phyloP scores from a whole-genome alignment of 805 yeast species.

The Ogataea chonburiensis region DNA sequence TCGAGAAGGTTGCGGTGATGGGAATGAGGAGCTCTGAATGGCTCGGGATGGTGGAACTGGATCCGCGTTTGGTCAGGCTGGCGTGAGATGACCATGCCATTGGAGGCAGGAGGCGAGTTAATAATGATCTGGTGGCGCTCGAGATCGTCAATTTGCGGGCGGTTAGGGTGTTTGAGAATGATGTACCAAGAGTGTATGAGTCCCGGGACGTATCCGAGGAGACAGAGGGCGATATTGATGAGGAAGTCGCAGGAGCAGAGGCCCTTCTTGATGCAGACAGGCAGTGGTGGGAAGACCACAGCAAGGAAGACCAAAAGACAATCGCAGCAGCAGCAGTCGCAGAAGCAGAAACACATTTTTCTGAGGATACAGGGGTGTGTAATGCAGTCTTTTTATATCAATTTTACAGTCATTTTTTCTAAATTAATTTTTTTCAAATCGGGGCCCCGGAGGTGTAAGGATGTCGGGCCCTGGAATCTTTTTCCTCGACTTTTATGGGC shows the following conservation, averaged over 20 bases:
- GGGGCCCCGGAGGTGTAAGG: slow-evolving; percentile 10
- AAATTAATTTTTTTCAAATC: slow-evolving; percentile 1
- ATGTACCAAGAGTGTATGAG: slow-evolving; percentile 67
- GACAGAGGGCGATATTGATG: slow-evolving; percentile 61
- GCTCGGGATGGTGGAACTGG: slow-evolving; percentile 34
- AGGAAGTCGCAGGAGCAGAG: slow-evolving; percentile 65
- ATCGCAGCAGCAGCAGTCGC: slow-evolving; percentile 46
- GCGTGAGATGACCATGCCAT: slow-evolving; percentile 21
- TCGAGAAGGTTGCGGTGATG: slow-evolving; percentile 5
- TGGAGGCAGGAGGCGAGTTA: slow-evolving; percentile 24
- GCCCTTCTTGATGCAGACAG: slow-evolving; percentile 74
- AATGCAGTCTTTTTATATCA: neutral
- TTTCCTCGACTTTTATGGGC: too few species aligned
- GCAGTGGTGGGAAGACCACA: slow-evolving; percentile 73
- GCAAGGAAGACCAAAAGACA: slow-evolving; percentile 68
- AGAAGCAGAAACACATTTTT: slow-evolving; percentile 31
- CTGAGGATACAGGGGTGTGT: neutral
- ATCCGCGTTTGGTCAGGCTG: slow-evolving; percentile 30
- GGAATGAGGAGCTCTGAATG: slow-evolving; percentile 23
- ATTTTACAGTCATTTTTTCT: slow-evolving; percentile 4
- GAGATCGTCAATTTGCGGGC: slow-evolving; percentile 22
- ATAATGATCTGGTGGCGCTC: slow-evolving; percentile 31
- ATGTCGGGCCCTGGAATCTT: too few species aligned
- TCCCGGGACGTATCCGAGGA: slow-evolving; percentile 70
- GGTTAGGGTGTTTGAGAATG: slow-evolving; percentile 52